Percentiles rank a stretch among this genome's conserved stretches.
Evolutionary conservation across 164 flowering plant species (phyloP).

Genomic region (Tinospora cordifolia): DNA sequence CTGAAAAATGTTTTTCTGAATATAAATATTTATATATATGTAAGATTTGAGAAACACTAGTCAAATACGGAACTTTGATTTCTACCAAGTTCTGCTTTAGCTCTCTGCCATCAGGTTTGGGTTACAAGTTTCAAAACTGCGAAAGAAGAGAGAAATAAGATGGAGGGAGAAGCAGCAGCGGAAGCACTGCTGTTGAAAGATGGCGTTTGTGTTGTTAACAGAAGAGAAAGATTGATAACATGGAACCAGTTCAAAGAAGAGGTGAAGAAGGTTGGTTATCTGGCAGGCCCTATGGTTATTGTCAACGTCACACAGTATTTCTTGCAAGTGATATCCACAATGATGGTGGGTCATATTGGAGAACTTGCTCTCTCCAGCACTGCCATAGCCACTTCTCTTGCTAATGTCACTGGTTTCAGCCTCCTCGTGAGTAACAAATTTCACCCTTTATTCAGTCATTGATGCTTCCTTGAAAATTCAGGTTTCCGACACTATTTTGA

Average conservation of each 20-base stretch:
- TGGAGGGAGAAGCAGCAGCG: slow-evolving; percentile 11
- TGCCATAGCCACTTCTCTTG: slow-evolving; percentile 43
- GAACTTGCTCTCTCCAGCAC: slow-evolving; percentile 47
- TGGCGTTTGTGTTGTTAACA: neutral
- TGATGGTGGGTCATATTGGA: slow-evolving; percentile 62
- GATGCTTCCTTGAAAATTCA: neutral
- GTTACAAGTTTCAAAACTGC: no score
- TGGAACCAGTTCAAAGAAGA: slow-evolving; percentile 26
- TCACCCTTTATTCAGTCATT: neutral
- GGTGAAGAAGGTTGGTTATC: slow-evolving; percentile 24
- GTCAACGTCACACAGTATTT: slow-evolving; percentile 29
- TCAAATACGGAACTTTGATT: no score
- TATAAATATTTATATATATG: no score
- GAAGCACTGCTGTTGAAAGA: slow-evolving; percentile 10
- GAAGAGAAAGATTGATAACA: slow-evolving; percentile 3
- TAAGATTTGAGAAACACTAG: no score
- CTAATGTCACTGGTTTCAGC: slow-evolving; percentile 44
- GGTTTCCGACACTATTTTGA: neutral
- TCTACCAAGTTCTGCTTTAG: no score
- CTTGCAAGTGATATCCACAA: slow-evolving; percentile 32
- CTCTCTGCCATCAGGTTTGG: no score
- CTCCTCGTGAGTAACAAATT: slow-evolving; percentile 28
- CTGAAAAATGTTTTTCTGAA: no score
- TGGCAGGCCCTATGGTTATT: slow-evolving; percentile 43
- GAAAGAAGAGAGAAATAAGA: slow-evolving; percentile 4